Evolutionary conservation across 176 grass and related monocot species (phyloP), one percentile per base, ranked within the genome.

Genomic region (Echinochloa phyllopogon): DNA sequence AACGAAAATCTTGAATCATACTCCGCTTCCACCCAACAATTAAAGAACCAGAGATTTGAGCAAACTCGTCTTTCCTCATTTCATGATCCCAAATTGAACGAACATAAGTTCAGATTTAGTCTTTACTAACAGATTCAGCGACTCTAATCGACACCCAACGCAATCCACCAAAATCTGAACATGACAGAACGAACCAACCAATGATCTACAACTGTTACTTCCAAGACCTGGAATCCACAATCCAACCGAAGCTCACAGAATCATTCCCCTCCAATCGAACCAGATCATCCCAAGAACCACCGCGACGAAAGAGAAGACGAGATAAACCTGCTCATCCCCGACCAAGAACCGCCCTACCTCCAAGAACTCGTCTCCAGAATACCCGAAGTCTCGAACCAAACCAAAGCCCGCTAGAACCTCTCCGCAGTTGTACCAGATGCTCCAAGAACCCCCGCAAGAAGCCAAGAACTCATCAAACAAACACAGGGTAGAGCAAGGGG

Each of bases 201-300:
- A 33, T 72, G 24, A 73, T 60, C 40, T 37, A 45, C 38, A 82
- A 42, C 21, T 27, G 29, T 33, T 33, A 6, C 71, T 45, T 41
- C 80, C 51, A 58, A 71, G 9, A 43, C 42, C 0, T 13, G 6
- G 15, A 27, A 10, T 16, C 21, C 20, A 57, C 0, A 72, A 62
- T 79, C 29, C 29, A 78, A 69, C 63, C 64, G 78, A 59, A 78
- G 20, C 39, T 53, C 4, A 86, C 64, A 1, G 1, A n/a, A 45
- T 5, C 9, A 77, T 39, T 69, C 20, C 52, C 25, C 20, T 20
- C 42, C n/a, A 27, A 20, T 79, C 15, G 3, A n/a, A 2, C 53
- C 1, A 60, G 29, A 79, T 51, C 20, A 61, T 5, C 78, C 18
- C 42, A 62, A 27, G 4, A 83, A 18, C 13, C 11, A 4, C 23